Base-by-base conservation (phyloP, 2,329 filamentous ascomycete genomes). In the Penicillium sp. region DNA sequence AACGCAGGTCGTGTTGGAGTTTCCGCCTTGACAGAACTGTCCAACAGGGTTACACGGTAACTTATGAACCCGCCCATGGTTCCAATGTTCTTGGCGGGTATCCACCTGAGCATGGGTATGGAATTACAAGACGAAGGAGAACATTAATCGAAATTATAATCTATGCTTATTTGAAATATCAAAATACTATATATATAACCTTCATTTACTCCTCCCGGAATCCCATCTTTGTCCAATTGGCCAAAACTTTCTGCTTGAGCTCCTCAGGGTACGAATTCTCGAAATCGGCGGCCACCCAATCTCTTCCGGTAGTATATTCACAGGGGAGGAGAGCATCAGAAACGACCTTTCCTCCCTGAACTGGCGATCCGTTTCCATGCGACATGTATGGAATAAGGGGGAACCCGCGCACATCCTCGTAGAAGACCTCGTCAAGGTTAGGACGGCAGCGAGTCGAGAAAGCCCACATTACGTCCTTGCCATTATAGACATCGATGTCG, bases 401-500 rank as follows among this genome's bases (percentile, higher is more conserved):
- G 58, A 80, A 79, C 0, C 73, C 77, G 1, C 59, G 60, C 4
- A 76, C 72, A 35, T 81, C 74, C n/a, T 79, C 74, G 49, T 73
- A 81, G 55, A 76, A 70, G 2, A 67, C 71, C 61, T 82, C 79
- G 42, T 81, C 78, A 3, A 65, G 60, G 0, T 66, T 69, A 0
- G 78, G 79, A 0, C 79, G 71, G 56, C 79, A 82, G 0, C 79
- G 71, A 0, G 79, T 82, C 14, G 66, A 70, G 55, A 78, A 81
- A 0, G 79, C 79, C 76, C 76, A 82, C 50, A 80, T 76, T 7
- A 82, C 75, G 32, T 81, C 77, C 44, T 76, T 76, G 11, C 59
- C 60, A 46, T 78, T 60, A 57, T 78, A 79, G 0, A 78, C 68
- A 47, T 82, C 78, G 50, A 82, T 78, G 50, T 82, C 80, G 1